These are phyloP conservation scores for Peziza echinospora DNA, from an alignment of 495 filamentous ascomycete genomes.

Conservation along the genomic window DNA sequence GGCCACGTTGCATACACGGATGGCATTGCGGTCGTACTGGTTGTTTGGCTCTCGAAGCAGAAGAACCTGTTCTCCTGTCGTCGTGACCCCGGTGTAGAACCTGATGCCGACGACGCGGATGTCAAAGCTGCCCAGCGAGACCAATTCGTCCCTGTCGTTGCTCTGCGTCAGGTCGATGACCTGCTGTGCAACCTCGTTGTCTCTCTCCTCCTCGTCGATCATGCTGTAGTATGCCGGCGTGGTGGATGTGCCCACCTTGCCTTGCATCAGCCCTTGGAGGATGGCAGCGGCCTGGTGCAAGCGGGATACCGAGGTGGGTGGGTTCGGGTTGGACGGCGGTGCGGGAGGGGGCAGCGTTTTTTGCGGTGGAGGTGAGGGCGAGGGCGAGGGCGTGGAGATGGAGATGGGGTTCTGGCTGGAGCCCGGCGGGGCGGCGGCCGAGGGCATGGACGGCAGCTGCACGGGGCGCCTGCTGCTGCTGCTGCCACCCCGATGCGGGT, in stretches of 20 bases:
- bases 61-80: conserved; percentile 47
- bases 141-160: conserved; percentile 23
- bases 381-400: neutral
- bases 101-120: conserved; percentile 62
- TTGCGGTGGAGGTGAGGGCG: neutral
- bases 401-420: neutral
- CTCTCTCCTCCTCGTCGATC: conserved; percentile 7
- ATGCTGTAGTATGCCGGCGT: neutral
- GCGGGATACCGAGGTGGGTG: neutral
- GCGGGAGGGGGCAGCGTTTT: neutral
- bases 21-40: conserved; percentile 54
- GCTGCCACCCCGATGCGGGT: neutral
- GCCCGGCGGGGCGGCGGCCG: neutral
- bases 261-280: too few species aligned
- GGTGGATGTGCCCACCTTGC: too few species aligned
- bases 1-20: conserved; percentile 62
- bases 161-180: conserved; percentile 30
- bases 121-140: conserved; percentile 28
- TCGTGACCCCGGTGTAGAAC: conserved; percentile 55
- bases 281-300: neutral
- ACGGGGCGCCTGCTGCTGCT: neutral
- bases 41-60: conserved; percentile 50
- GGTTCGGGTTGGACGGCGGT: neutral
- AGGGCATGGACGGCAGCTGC: too few species aligned
- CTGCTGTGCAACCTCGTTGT: conserved; percentile 29